Base-by-base conservation (phyloP, 768 basidiomycete genomes). In the Cystofilobasidium bisporidii region DNA sequence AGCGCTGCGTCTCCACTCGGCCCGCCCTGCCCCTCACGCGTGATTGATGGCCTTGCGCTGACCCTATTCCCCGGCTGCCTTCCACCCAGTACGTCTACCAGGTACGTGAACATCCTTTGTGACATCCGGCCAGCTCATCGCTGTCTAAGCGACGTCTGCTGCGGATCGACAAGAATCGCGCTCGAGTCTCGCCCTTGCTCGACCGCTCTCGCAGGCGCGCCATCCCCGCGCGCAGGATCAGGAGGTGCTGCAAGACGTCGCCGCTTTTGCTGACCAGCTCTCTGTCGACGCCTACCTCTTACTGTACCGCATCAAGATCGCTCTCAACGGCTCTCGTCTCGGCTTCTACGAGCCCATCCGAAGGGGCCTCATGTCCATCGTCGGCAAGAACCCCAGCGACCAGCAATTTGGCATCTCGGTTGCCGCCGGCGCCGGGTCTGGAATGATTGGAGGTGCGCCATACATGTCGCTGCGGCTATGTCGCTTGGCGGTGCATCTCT, bases 321-420 rank as follows among this genome's bases (percentile, higher is more conserved):
- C 96, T 33, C 79, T 97, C 71, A 97, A 96, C 72, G 91, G 93
- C 9, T 93, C 89, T 28, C 85, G 92, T 66, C 80, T 96, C 65
- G 90, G 96, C 6, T 94, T 99, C 75, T 99, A 96, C 75, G 96
- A 99, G 75, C 94, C 93, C 1, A 83, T 98, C 65, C 83, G 96
- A 68, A 82, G 79, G 67, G 77, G 77, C 3, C 75, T 89, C 61
- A 99, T 98, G 78, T 78, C 78, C 24, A 71, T 85, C 45, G 76
- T 89, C 60, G 91, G 92, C 47, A 78, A 82, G 70, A 76, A 81
- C 36, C 78, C 85, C 45, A 81, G 81, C 26, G 85, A 86, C 28
- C 87, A 88, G 72, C 79, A 87, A 47, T 85, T 86, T 2, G 75
- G 83, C 45, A 93, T 89, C 0, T 89, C 92, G 45, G 76, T 97